Base-by-base conservation (phyloP, 1,284 basidiomycete genomes). In the Sutorius eximius region DNA sequence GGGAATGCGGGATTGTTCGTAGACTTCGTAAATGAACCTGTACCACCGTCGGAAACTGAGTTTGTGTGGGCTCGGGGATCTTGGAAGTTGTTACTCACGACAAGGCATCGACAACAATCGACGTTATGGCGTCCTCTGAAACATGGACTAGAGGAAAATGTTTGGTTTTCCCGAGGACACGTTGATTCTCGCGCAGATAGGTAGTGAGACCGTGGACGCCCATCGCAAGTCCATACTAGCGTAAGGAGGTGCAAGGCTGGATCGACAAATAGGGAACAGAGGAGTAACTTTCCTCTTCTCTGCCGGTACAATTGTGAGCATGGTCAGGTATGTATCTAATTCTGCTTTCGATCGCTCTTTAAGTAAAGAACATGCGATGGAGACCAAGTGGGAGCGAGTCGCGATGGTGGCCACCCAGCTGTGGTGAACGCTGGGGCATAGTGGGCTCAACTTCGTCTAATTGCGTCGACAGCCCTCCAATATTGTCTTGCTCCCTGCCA, bases 41-140 rank as follows among this genome's bases (percentile, higher is more conserved):
- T 10, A 51, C 9, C 33, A 5, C 0, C 0, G 50, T 49, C 16
- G 18, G 38, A 34, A 38, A 50, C n/a, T 51, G 40, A 52, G 47
- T 12, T 38, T 24, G 1, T 48, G 18, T 42, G n/a, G n/a, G 20
- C 18, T 40, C 38, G 24, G 11, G 22, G 38, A 46, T 45, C 20
- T 42, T 16, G 9, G 22, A 27, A 3, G 22, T 4, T 53, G 45
- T 22, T 18, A 83, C 91, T 84, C 70, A 94, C 92, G 91, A 92
- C 91, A 89, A 93, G 42, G 84, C 91, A 74, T 95, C 93, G 38
- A 95, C 82, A 2, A 95, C 85, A 57, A 93, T 75, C 11, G 75
- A 69, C 44, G 66, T 59, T 62, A 53, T 42, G 40, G 59, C 38
- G 16, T 59, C 50, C 7, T 49, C 56, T 38, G 61, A 58, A 27